Evolutionary conservation across 2,329 filamentous ascomycete genomes (phyloP).

Genomic region (Ophiocordyceps camponoti-leonardi): DNA sequence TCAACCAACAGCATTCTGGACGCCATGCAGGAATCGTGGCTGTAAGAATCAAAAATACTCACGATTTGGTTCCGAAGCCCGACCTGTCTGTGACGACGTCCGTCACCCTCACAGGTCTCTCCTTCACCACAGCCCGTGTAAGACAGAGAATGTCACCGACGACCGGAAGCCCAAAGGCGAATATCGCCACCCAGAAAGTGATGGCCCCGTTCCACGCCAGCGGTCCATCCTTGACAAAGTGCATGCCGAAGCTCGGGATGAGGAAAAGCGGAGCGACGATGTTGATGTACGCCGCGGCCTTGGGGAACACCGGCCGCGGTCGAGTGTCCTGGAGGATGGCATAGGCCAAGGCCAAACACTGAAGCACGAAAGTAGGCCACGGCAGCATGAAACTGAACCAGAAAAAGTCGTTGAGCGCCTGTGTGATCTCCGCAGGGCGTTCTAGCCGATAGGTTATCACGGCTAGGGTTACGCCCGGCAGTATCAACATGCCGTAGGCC

Average conservation of each 20-base stretch:
- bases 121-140: neutral
- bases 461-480: neutral
- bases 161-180: neutral
- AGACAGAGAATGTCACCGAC: neutral
- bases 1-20: too few species aligned
- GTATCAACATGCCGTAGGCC: neutral
- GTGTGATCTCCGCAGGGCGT: neutral
- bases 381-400: conserved; percentile 1
- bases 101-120: too few species aligned
- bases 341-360: neutral
- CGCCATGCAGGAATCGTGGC: too few species aligned
- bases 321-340: neutral
- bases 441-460: neutral
- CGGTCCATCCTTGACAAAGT: neutral
- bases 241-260: neutral
- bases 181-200: neutral
- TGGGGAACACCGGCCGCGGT: neutral
- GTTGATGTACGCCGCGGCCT: neutral
- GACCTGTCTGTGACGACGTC: too few species aligned
- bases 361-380: neutral
- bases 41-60: too few species aligned
- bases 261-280: neutral
- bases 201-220: conserved; percentile 1
- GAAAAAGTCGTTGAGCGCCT: conserved; percentile 1
- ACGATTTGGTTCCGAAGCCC: too few species aligned